Evolutionary conservation across 805 yeast species (phyloP), one percentile per base, ranked within the genome.

Genomic region (Priceomyces carsonii): DNA sequence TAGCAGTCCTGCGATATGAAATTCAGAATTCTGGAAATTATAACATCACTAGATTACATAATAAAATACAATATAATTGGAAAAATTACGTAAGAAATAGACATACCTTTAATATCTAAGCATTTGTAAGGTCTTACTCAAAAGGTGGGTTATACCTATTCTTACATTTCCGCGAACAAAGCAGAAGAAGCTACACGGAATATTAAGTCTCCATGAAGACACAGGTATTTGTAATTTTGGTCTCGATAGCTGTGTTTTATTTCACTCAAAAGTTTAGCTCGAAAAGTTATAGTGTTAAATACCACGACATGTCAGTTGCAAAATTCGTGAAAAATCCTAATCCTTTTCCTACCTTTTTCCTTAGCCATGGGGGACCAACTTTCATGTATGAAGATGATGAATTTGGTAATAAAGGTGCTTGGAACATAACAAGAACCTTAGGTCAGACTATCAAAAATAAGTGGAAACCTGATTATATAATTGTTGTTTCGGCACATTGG

Each of bases 351-450:
- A 73, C 79, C 1, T 82, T 62, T 53, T 86, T 85, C 56, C 53
- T 84, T 27, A 79, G 87, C n/a, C 95, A 85, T 59, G 95, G 95
- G 6, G 93, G 90, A 0, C 95, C 95, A 6, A 79, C 85, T 1
- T 83, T 85, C 55, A 75, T 84, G 68, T 80, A 82, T 47, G 47
- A 48, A 22, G 59, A 67, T n/a, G 71, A 64, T 32, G 65, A 59
- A 15, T 59, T 64, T 31, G 78, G 78, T 13, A 76, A 82, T 23
- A 70, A 75, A 38, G 86, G 86, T 4, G 90, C 91, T 0, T 82
- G 74, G 66, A 62, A 67, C 16, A 62, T 61, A 4, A 67, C 80
- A 5, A 58, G 66, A 30, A 46, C 58, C 15, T 41, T 82, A 5
- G 95, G 95, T 3, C 43, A 54, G 12, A 57, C 61, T 24, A 78